A percentile compares a stretch with the other conserved stretches of the same genome.
Evolutionary conservation across 805 yeast genomes (phyloP).

Genomic region (Starmera pachycereana): DNA sequence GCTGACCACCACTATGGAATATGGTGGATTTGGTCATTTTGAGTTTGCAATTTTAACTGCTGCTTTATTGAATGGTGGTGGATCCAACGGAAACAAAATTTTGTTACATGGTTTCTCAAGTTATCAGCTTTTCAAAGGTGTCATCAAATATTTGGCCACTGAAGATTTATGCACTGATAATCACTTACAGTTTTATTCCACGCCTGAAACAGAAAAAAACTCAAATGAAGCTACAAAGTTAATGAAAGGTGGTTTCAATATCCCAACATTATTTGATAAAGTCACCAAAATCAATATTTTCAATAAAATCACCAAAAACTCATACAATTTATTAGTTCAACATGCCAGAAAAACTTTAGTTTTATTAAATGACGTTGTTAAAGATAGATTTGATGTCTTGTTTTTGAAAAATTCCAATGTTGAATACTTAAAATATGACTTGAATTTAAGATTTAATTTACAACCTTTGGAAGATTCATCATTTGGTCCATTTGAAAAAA

Average conservation of each 20-base stretch:
- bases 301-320: conserved; percentile 67
- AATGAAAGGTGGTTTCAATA: conserved; percentile 51
- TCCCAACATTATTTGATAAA: conserved; percentile 71
- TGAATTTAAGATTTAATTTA: conserved; percentile 37
- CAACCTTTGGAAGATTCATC: conserved; percentile 28
- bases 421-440: conserved; percentile 56
- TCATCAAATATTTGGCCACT: conserved; percentile 69
- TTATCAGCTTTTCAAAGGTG: conserved; percentile 88
- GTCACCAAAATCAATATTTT: conserved; percentile 67
- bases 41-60: conserved; percentile 81
- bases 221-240: conserved; percentile 25
- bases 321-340: conserved; percentile 50
- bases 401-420: conserved; percentile 53
- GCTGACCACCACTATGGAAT: conserved; percentile 47
- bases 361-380: conserved; percentile 66
- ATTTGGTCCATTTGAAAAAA: conserved; percentile 63
- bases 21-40: conserved; percentile 86
- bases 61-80: conserved; percentile 77
- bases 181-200: conserved; percentile 47
- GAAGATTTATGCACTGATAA: conserved; percentile 59
- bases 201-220: conserved; percentile 22
- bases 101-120: conserved; percentile 83
- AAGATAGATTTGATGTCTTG: conserved; percentile 73
- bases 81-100: conserved; percentile 61
- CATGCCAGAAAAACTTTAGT: conserved; percentile 61